Evolutionary conservation across 768 basidiomycete species (phyloP), one percentile per base, ranked within the genome.

Genomic region (Lactarius akahatsu): DNA sequence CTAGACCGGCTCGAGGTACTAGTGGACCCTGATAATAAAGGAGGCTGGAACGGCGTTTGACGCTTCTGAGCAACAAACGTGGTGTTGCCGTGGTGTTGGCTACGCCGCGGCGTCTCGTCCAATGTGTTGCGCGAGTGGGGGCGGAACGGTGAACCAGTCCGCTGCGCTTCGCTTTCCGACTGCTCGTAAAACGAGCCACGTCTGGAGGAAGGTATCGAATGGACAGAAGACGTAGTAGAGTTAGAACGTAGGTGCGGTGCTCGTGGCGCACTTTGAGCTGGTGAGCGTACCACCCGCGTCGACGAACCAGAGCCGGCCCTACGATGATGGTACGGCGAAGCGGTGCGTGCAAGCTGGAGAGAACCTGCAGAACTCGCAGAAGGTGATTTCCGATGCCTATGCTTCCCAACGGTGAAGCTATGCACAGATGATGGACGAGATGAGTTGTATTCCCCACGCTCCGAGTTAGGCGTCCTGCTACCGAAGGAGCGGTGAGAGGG

Each of bases 381-480:
- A 1, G 92, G 88, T 7, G 89, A 88, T 78, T 90, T 89, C 50
- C 86, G 80, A 76, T 92, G 88, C 56, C 85, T 80, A 50, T 77
- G 82, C 69, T 84, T 85, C 61, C 66, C 75, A 77, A 82, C 81
- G 13, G 84, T 83, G 74, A 90, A 83, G 70, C 92, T 95, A n/a
- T 83, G 87, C n/a, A 92, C 81, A 0, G 94, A 95, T 0, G 91
- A 91, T 1, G 94, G 92, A 30, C 93, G 80, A 1, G 93, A 96
- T 28, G 68, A 55, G 20, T 87, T 81, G 72, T 83, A 81, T 11
- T 91, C 91, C 15, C 89, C 91, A 56, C 83, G 81, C 70, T 97
- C 95, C 34, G 93, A 94, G 60, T 90, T 94, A 0, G 94, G 95
- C 0, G 95, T 96, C 62, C 90, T 90, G 70, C 82, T 88, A 1